Base-by-base conservation (phyloP, 805 yeast species). In the Saturnispora hagleri region DNA sequence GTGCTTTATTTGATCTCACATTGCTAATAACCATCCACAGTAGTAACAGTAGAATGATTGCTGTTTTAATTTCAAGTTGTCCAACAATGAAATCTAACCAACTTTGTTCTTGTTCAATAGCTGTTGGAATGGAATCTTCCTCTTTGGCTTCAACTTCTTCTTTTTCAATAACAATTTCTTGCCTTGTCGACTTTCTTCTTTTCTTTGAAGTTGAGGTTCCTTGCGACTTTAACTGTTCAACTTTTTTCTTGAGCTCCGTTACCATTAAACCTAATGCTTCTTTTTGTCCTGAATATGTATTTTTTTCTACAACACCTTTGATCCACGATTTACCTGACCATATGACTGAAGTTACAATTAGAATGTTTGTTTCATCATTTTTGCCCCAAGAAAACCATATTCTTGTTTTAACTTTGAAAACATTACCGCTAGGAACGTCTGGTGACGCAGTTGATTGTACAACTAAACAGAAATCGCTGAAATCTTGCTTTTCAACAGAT, bases 241-340 rank as follows among this genome's bases (percentile, higher is more conserved):
- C 55, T 31, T 72, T 69, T 22, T 64, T 66, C 54, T 70, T 74
- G 42, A 84, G 57, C 50, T 76, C 80, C 10, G 67, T 70, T 7
- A 80, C 68, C 58, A 82, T 55, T 2, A 71, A 69, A 38, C 69
- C 73, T 57, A 82, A 71, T 0, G 84, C 76, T 6, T 80, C 82
- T 51, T 77, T 77, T 55, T 86, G 90, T 9, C 91, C 93, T 41
- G 80, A 80, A 57, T 81, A 77, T 2, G 89, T 73, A 50, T 87
- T 89, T 52, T 76, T 83, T 61, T 86, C 93, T 53, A 86, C 81
- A 0, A 88, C 84, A 24, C 82, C 77, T 62, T 82, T 84, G 54
- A 86, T 77, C 90, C 91, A 85, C 46, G 89, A 82, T 56, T 82
- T 82, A 7, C 83, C 86, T 0, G 81, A 68, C 95, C 95, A 86